Evolutionary conservation across 2,329 filamentous ascomycete genomes (phyloP).

Genomic region (Fusarium udum): DNA sequence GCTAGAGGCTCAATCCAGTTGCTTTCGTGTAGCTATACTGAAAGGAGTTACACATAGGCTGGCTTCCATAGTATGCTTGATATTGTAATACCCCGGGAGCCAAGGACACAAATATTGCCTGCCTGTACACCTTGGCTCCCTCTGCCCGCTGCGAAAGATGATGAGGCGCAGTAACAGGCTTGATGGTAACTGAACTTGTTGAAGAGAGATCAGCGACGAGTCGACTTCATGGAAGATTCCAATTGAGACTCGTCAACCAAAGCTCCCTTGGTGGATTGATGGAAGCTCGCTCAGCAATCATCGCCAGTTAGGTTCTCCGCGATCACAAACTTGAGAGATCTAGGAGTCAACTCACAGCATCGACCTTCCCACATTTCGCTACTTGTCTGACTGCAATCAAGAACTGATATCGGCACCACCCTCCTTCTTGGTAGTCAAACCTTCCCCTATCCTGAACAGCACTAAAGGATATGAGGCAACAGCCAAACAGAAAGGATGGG

Average conservation of each 20-base stretch:
- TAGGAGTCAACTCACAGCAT: background rate
- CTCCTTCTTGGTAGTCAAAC: background rate
- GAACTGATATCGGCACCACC: background rate
- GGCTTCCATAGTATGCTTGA: background rate
- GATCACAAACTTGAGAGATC: background rate
- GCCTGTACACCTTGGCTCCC: background rate
- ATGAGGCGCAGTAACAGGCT: background rate
- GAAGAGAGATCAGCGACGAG: background rate
- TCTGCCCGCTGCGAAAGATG: background rate
- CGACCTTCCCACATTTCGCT: background rate
- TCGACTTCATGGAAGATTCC: too few species aligned
- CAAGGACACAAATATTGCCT: background rate
- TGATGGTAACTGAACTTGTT: fast-evolving
- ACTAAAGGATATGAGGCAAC: background rate
- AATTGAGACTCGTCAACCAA: background rate
- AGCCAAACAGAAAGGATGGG: background rate
- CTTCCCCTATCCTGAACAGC: background rate
- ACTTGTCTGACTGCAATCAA: background rate
- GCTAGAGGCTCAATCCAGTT: background rate
- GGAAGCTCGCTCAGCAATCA: background rate
- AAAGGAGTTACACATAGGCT: background rate
- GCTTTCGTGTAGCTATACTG: background rate
- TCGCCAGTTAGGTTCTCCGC: background rate
- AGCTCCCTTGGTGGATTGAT: too few species aligned
- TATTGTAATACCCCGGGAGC: background rate